Evolutionary conservation across 2,329 filamentous ascomycete species (phyloP).

Genomic region (Calonectria pseudoreteaudii): DNA sequence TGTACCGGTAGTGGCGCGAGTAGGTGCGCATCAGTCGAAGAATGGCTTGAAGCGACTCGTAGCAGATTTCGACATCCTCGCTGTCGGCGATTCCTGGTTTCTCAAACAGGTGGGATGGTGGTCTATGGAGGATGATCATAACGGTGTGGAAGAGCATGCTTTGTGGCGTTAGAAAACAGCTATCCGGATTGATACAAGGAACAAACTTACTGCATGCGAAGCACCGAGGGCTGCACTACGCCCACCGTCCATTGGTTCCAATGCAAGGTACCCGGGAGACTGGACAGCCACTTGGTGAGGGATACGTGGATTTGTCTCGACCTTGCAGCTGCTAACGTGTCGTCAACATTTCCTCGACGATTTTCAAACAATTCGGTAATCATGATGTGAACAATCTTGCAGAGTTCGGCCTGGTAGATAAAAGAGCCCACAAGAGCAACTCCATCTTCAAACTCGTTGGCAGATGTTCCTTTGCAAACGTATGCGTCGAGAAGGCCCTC

Average conservation of each 20-base stretch:
- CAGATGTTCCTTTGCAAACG: slow-evolving; percentile 56
- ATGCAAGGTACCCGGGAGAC: slow-evolving; percentile 59
- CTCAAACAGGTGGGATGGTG: slow-evolving; percentile 57
- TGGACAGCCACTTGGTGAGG: slow-evolving; percentile 59
- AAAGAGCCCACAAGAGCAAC: slow-evolving; percentile 57
- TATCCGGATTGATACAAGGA: not conserved
- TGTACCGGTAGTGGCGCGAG: slow-evolving; percentile 56
- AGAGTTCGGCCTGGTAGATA: slow-evolving; percentile 60
- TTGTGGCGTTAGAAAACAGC: slow-evolving; percentile 27
- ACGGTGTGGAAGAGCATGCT: slow-evolving; percentile 62
- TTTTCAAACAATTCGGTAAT: slow-evolving; percentile 65
- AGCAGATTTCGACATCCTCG: slow-evolving; percentile 63
- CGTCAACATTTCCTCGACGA: slow-evolving; percentile 53
- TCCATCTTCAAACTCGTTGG: slow-evolving; percentile 60
- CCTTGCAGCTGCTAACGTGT: slow-evolving; percentile 54
- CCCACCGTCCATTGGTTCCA: slow-evolving; percentile 65
- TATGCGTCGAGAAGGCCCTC: slow-evolving; percentile 60
- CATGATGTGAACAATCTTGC: slow-evolving; percentile 62
- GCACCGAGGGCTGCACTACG: slow-evolving; percentile 57
- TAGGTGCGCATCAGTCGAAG: slow-evolving; percentile 58
- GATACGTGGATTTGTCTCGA: slow-evolving; percentile 60
- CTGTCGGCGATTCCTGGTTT: slow-evolving; percentile 52
- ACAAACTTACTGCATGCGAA: slow-evolving; percentile 57
- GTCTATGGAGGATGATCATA: slow-evolving; percentile 64
- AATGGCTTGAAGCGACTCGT: slow-evolving; percentile 60